Percentiles rank a stretch among this genome's conserved stretches.
Conservation (phyloP, 2,329 filamentous ascomycete species). For the Cladophialophora immunda region DNA sequence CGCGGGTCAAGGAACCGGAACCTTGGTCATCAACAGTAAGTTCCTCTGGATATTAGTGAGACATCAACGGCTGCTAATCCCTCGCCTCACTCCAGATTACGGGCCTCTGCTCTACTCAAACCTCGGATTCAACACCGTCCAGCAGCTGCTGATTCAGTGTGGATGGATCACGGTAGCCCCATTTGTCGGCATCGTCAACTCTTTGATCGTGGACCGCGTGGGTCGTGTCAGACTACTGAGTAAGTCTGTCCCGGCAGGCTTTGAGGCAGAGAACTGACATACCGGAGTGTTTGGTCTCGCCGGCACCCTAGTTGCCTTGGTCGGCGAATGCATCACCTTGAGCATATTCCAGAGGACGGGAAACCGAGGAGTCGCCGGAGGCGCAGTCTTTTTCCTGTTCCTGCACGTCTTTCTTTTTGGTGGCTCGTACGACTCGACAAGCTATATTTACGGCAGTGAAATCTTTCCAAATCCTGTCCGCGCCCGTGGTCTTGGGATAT, state of each 20-base stretch:
- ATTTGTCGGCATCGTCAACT: not conserved
- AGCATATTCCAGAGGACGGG: conserved; percentile 41
- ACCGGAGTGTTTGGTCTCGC: conserved; percentile 49
- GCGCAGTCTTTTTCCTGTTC: conserved; percentile 47
- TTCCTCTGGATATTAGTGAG: too few species aligned
- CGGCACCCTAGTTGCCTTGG: conserved; percentile 47
- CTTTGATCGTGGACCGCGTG: conserved; percentile 23
- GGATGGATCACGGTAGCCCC: conserved; percentile 22
- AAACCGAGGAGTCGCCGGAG: too few species aligned
- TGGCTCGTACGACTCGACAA: not conserved
- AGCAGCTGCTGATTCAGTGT: conserved; percentile 9
- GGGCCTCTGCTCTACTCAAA: conserved; percentile 54
- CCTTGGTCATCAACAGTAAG: not conserved
- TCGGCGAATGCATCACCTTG: conserved; percentile 51
- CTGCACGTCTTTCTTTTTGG: not conserved
- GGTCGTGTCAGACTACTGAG: not conserved
- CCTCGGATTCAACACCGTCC: conserved; percentile 52
- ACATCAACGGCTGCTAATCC: not conserved
- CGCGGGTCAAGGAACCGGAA: conserved; percentile 23
- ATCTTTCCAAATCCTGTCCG: conserved; percentile 3
- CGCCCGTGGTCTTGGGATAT: not conserved
- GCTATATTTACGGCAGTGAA: not conserved
- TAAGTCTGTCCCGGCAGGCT: too few species aligned
- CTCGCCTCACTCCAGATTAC: conserved; percentile 42
- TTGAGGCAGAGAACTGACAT: too few species aligned